phyloP scores from a whole-genome alignment of 2,329 filamentous ascomycete genomes.

The Colletotrichum tofieldiae region DNA sequence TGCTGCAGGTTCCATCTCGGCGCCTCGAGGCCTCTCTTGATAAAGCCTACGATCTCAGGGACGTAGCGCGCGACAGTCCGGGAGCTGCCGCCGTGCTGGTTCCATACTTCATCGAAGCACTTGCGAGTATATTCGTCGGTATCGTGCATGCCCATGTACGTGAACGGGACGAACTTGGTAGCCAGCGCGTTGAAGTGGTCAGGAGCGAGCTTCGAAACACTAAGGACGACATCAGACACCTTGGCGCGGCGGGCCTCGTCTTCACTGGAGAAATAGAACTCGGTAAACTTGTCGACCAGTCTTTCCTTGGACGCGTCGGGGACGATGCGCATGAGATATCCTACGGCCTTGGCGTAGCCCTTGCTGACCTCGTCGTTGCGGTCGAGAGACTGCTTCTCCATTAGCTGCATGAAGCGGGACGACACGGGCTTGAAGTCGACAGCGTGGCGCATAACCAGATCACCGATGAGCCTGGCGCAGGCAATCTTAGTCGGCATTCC shows the following conservation, averaged over 20 bases:
- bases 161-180: conserved; percentile 83
- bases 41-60: conserved; percentile 82
- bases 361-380: conserved; percentile 94
- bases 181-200: conserved; percentile 89
- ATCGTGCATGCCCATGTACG: conserved; percentile 91
- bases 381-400: conserved; percentile 88
- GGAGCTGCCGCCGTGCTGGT: conserved; percentile 88
- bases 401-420: conserved; percentile 80
- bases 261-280: conserved; percentile 86
- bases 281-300: conserved; percentile 70
- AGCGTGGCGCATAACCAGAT: conserved; percentile 85
- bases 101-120: conserved; percentile 89
- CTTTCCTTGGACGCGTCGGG: conserved; percentile 64
- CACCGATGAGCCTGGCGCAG: conserved; percentile 87
- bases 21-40: conserved; percentile 79
- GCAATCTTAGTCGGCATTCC: conserved; percentile 96
- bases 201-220: conserved; percentile 87
- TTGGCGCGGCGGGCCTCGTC: conserved; percentile 83
- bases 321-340: conserved; percentile 82
- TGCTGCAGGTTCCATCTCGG: conserved; percentile 94
- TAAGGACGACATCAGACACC: conserved; percentile 85
- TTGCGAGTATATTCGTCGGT: conserved; percentile 84
- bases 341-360: conserved; percentile 88
- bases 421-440: conserved; percentile 83
- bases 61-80: conserved; percentile 88